Percentiles rank a stretch among this genome's conserved stretches.
These are phyloP conservation scores for Chlamydomonas reinhardtii DNA, from an alignment of 163 green algal species.

Conservation along the genomic window DNA sequence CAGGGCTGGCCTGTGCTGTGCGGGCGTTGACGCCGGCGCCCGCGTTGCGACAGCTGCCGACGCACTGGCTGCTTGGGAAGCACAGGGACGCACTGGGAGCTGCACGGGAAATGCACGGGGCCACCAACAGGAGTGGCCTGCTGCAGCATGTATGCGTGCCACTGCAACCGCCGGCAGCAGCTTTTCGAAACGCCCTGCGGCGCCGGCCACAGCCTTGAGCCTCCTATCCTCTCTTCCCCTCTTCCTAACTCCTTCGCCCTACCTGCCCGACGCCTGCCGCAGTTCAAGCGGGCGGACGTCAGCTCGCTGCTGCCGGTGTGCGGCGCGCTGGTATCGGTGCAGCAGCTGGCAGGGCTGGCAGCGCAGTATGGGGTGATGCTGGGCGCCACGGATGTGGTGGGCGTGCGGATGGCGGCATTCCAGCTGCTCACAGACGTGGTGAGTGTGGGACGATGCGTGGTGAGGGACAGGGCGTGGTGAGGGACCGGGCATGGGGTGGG, in stretches of 20 bases:
- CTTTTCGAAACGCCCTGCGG: too few relatives aligned
- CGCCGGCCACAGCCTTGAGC: too few relatives aligned
- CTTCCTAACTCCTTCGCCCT: too few relatives aligned
- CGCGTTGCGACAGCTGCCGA: too few relatives aligned
- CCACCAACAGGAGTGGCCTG: too few relatives aligned
- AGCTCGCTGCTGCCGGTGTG: slow-evolving; percentile 3
- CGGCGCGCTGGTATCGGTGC: slow-evolving; percentile 1
- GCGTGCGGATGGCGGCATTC: slow-evolving; percentile 72
- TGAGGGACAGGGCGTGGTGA: neutral
- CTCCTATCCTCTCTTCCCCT: too few relatives aligned
- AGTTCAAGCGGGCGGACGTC: slow-evolving; percentile 35
- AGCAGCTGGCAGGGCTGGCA: neutral
- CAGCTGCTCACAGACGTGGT: slow-evolving; percentile 79
- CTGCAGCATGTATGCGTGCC: too few relatives aligned
- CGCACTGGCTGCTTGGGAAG: too few relatives aligned
- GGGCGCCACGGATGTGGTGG: neutral
- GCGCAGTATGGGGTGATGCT: neutral
- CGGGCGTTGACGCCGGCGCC: neutral
- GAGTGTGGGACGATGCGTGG: neutral
- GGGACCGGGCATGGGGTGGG: too few relatives aligned
- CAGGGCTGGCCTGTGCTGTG: neutral
- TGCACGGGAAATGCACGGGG: too few relatives aligned
- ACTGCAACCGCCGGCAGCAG: too few relatives aligned
- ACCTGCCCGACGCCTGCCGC: neutral
- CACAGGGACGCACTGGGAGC: too few relatives aligned